Evolutionary conservation across 2,329 filamentous ascomycete species (phyloP).

Genomic region (Pezicula radicicola): DNA sequence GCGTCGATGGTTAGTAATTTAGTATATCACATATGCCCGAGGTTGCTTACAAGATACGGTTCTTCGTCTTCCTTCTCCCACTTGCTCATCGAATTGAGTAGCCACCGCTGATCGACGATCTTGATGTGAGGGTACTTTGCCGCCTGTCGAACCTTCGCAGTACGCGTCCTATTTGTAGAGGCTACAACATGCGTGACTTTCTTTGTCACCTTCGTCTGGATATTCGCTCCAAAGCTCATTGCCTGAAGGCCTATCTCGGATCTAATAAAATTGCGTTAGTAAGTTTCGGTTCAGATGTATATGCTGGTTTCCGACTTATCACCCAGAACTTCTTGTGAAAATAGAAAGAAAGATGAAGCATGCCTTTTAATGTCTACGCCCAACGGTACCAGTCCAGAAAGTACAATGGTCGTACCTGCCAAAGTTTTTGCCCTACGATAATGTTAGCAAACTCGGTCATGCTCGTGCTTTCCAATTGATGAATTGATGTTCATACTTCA

Average conservation of each 20-base stretch:
- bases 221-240: constrained; percentile 75
- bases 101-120: constrained; percentile 90
- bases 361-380: constrained; percentile 69
- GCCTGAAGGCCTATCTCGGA: constrained; percentile 89
- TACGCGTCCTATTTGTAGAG: constrained; percentile 68
- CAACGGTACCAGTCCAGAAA: constrained; percentile 86
- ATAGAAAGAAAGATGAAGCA: constrained; percentile 21
- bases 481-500: constrained; percentile 54
- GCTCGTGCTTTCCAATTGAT: not conserved
- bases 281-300: constrained; percentile 1
- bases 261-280: constrained; percentile 29
- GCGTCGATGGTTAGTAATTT: constrained; percentile 6
- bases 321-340: not conserved
- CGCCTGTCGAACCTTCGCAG: constrained; percentile 87
- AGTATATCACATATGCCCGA: not conserved
- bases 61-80: constrained; percentile 80
- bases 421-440: constrained; percentile 56
- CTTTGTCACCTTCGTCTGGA: constrained; percentile 51
- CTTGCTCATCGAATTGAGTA: constrained; percentile 77
- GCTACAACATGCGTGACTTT: constrained; percentile 74
- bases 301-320: constrained; percentile 3
- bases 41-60: constrained; percentile 36
- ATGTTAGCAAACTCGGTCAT: constrained; percentile 14
- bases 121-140: constrained; percentile 76
- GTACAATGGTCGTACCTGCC: constrained; percentile 72